A percentile compares a stretch with the other conserved stretches of the same genome.
These are phyloP conservation scores for Neurospora terricola DNA, from an alignment of 495 filamentous ascomycete genomes.

Conservation along the genomic window DNA sequence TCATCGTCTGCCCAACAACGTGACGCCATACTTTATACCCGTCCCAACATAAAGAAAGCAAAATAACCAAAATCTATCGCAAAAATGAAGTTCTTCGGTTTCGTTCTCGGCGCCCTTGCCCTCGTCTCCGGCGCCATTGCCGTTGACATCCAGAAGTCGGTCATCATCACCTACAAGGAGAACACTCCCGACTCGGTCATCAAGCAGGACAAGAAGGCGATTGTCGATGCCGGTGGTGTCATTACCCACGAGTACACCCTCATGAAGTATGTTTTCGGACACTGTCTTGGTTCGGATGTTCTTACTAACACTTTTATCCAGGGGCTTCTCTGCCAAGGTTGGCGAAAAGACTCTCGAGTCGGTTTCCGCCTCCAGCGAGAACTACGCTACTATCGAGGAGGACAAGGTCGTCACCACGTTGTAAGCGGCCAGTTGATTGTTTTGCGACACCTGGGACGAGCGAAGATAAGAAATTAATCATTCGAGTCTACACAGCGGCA, in stretches of 20 bases:
- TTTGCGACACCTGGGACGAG: neutral
- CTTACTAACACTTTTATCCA: constrained; percentile 21
- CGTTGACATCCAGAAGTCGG: constrained; percentile 52
- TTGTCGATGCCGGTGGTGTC: constrained; percentile 53
- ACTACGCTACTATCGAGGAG: constrained; percentile 64
- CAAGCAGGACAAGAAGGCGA: constrained; percentile 56
- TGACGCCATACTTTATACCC: neutral
- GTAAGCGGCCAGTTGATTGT: constrained; percentile 1
- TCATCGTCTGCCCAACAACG: neutral
- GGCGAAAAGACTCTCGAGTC: constrained; percentile 57
- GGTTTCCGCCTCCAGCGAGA: constrained; percentile 56
- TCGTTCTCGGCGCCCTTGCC: constrained; percentile 46
- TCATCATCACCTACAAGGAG: constrained; percentile 68
- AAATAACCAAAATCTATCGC: neutral
- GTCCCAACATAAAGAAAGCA: neutral
- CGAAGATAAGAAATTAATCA: neutral
- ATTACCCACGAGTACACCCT: constrained; percentile 48
- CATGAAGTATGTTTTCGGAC: constrained; percentile 40
- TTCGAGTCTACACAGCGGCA: neutral
- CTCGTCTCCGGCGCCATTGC: constrained; percentile 42
- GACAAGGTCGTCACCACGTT: constrained; percentile 48
- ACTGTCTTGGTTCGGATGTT: neutral
- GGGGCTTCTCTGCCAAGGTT: constrained; percentile 68
- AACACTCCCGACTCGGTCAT: constrained; percentile 62
- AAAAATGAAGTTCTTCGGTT: constrained; percentile 50